Conservation (phyloP, 805 yeast genomes). For the Yamadazyma takamatsuzukensis region DNA sequence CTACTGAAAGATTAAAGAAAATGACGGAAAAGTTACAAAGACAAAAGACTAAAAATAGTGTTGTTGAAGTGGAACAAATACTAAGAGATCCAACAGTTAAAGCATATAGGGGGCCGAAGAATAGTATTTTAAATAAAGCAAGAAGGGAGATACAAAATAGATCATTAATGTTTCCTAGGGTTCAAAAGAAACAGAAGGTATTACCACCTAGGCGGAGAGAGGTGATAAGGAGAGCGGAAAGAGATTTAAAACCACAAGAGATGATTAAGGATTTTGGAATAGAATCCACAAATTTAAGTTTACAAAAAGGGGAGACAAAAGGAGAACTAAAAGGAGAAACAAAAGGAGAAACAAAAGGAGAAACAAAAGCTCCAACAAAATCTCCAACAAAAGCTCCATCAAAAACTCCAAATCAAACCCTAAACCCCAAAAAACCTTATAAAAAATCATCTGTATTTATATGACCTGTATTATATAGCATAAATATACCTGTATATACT, state of each 20-base stretch:
- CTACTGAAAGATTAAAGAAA: conserved; percentile 41
- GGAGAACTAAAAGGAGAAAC: too few species aligned
- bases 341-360: too few species aligned
- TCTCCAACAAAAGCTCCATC: too few species aligned
- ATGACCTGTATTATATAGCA: too few species aligned
- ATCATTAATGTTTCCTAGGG: conserved; percentile 25
- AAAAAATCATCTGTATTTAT: too few species aligned
- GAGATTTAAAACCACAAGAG: too few species aligned
- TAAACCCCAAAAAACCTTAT: too few species aligned
- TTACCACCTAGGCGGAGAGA: conserved; percentile 4
- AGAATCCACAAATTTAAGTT: too few species aligned
- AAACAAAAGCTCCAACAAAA: too few species aligned
- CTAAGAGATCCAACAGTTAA: conserved; percentile 28
- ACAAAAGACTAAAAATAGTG: conserved; percentile 41
- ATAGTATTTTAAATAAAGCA: conserved; percentile 31
- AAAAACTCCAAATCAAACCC: too few species aligned
- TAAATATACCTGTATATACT: conserved; percentile 1
- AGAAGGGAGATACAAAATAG: conserved; percentile 32
- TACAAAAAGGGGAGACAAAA: too few species aligned
- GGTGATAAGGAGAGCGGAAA: background rate
- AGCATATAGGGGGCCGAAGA: conserved; percentile 11
- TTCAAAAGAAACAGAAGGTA: background rate
- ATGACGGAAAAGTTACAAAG: conserved; percentile 37
- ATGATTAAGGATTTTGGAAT: too few species aligned
- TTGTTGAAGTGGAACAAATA: conserved; percentile 26